These are phyloP conservation scores for Vinca major DNA, from an alignment of 305 asterid species.

Conservation along the genomic window DNA sequence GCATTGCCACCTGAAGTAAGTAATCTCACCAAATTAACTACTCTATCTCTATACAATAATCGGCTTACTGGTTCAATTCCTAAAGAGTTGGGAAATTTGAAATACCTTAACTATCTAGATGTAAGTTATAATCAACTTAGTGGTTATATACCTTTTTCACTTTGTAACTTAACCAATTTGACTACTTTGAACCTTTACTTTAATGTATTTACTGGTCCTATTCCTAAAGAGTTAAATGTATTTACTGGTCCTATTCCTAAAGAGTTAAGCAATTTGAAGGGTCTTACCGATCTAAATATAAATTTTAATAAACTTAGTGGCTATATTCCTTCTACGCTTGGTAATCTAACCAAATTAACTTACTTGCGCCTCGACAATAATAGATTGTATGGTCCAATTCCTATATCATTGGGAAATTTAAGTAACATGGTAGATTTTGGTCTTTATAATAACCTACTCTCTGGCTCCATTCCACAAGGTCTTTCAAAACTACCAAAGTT, in stretches of 20 bases:
- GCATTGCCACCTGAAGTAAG: constrained; percentile 14
- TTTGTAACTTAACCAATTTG: background rate
- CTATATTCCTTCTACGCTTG: background rate
- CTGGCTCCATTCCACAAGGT: constrained; percentile 16
- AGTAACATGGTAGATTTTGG: no score
- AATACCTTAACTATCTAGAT: background rate
- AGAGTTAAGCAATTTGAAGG: background rate
- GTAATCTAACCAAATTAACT: constrained; percentile 1
- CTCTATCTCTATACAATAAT: constrained; percentile 4
- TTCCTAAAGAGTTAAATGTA: no score
- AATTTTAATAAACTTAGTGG: background rate
- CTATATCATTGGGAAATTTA: background rate
- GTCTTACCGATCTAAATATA: background rate
- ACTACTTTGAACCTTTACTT: no score
- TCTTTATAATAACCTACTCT: background rate
- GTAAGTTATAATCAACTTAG: constrained; percentile 3
- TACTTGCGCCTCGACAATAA: constrained; percentile 1
- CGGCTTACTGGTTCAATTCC: constrained; percentile 20
- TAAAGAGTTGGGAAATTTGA: constrained; percentile 18
- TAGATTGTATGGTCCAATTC: constrained; percentile 14
- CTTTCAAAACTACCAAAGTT: constrained; percentile 2
- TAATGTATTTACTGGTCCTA: no score
- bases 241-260: background rate
- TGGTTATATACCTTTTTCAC: background rate
- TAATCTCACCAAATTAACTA: background rate